Evolutionary conservation across 1,284 basidiomycete genomes (phyloP).

Genomic region (Peniophora sp.): DNA sequence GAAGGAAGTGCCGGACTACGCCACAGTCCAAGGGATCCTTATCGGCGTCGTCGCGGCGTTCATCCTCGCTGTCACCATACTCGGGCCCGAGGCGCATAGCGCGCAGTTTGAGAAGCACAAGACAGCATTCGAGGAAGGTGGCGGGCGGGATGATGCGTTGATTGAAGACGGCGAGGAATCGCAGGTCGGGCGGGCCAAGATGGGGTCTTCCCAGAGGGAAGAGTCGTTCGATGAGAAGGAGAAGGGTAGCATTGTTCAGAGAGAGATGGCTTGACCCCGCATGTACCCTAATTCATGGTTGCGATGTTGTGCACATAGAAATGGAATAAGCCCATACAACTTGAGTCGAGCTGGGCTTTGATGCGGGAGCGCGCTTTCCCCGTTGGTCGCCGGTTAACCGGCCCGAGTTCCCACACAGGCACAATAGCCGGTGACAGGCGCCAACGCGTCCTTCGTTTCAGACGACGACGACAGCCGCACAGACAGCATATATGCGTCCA

Average conservation of each 20-base stretch:
- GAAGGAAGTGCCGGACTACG: slow-evolving; percentile 69
- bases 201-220: not conserved
- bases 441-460: too few species aligned
- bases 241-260: not conserved
- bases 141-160: slow-evolving; percentile 35
- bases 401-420: too few species aligned
- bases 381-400: too few species aligned
- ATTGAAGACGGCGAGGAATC: slow-evolving; percentile 8
- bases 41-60: slow-evolving; percentile 72
- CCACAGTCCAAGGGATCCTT: slow-evolving; percentile 80
- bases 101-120: slow-evolving; percentile 80
- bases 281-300: too few species aligned
- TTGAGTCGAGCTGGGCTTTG: too few species aligned
- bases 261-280: too few species aligned
- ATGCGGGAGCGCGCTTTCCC: too few species aligned
- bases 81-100: slow-evolving; percentile 71
- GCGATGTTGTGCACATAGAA: too few species aligned
- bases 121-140: slow-evolving; percentile 73
- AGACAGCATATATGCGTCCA: too few species aligned
- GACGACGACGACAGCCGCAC: too few species aligned
- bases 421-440: too few species aligned
- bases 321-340: too few species aligned
- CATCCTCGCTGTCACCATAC: slow-evolving; percentile 55
- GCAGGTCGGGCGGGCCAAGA: slow-evolving; percentile 5
- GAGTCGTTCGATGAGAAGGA: not conserved